Evolutionary conservation across 2,329 filamentous ascomycete genomes (phyloP).

Genomic region (Colletotrichum kahawae): DNA sequence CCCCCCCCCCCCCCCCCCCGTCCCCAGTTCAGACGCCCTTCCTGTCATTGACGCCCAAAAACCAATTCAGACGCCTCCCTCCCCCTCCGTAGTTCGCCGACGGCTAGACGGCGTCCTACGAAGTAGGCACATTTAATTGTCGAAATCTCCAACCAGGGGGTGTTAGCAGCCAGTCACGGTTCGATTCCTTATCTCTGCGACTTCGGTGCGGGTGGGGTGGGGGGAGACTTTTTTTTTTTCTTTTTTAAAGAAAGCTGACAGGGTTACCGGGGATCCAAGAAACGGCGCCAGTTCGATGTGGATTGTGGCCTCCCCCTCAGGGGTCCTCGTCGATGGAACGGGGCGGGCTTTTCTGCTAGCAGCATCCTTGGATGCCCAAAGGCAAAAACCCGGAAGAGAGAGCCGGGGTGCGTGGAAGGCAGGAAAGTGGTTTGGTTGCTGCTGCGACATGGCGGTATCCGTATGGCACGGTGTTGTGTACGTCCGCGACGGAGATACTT

Average conservation of each 20-base stretch:
- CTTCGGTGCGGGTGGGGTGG: slow-evolving; percentile 7
- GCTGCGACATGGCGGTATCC: neutral
- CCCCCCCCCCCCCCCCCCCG: too few species aligned
- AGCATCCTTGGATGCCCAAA: neutral
- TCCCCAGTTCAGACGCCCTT: neutral
- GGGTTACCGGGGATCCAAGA: neutral
- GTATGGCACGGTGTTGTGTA: neutral
- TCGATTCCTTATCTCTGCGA: slow-evolving; percentile 16
- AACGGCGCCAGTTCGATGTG: neutral
- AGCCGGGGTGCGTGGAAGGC: neutral
- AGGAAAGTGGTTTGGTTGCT: neutral
- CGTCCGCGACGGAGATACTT: neutral
- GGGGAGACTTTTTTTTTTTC: neutral
- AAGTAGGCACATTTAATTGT: slow-evolving; percentile 5
- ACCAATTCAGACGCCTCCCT: neutral
- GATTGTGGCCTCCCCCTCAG: neutral
- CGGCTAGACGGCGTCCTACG: slow-evolving; percentile 5
- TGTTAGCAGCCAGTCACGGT: neutral
- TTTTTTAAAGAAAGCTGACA: neutral
- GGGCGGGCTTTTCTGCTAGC: neutral
- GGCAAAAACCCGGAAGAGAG: neutral
- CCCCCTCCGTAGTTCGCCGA: neutral
- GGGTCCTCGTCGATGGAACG: neutral
- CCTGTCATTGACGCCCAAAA: neutral
- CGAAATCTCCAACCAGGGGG: neutral